These are phyloP conservation scores for Fusarium ambrosium DNA, from an alignment of 2,329 filamentous ascomycete species.

Conservation along the genomic window DNA sequence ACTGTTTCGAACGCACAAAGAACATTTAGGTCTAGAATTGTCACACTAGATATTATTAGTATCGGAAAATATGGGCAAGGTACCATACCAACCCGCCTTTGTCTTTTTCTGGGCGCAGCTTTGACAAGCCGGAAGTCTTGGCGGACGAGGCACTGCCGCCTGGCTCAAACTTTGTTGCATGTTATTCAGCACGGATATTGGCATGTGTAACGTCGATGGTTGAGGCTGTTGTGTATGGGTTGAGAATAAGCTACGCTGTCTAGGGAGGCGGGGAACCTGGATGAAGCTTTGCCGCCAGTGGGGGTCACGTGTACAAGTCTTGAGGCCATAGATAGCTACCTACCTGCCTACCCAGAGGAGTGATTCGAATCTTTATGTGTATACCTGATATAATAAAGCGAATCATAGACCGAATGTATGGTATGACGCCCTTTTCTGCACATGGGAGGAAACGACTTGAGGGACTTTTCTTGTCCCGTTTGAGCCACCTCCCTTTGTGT, in stretches of 20 bases:
- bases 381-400: not conserved
- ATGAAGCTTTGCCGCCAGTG: not conserved
- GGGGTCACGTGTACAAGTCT: not conserved
- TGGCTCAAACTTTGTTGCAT: not conserved
- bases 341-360: not conserved
- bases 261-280: not conserved
- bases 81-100: constrained; percentile 2
- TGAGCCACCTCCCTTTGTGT: not conserved
- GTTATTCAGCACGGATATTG: not conserved
- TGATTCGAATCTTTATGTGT: not conserved
- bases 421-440: not conserved
- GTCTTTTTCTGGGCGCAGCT: constrained; percentile 22
- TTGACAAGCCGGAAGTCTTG: constrained; percentile 28
- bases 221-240: not conserved
- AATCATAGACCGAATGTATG: not conserved
- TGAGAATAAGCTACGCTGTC: not conserved
- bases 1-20: constrained; percentile 1
- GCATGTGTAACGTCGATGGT: not conserved
- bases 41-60: constrained; percentile 17
- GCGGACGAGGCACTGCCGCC: not conserved
- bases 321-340: not conserved
- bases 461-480: not conserved
- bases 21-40: constrained; percentile 20
- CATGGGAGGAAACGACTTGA: not conserved
- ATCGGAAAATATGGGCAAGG: not conserved